Evolutionary conservation across 1,139 yeast species (phyloP).

Genomic region (Kodamaea plutei): DNA sequence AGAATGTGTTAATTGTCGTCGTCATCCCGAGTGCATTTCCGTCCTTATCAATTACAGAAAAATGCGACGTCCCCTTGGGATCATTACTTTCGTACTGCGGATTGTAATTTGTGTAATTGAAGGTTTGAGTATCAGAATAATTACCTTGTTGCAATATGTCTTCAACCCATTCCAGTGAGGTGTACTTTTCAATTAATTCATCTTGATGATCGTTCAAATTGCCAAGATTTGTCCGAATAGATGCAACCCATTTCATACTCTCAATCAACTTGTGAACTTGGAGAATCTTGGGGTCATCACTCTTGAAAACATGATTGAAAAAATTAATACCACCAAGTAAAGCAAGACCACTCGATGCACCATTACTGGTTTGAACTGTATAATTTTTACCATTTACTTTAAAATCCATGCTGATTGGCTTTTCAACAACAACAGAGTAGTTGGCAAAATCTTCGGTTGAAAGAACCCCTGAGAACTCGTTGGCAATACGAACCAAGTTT

Average conservation of each 20-base stretch:
- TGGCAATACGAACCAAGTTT: conserved; percentile 44
- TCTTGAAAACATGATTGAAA: conserved; percentile 19
- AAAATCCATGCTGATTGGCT: conserved; percentile 47
- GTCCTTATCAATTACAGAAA: conserved; percentile 67
- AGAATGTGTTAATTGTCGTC: conserved; percentile 81
- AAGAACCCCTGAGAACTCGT: conserved; percentile 57
- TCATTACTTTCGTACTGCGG: conserved; percentile 74
- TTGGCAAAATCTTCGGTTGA: conserved; percentile 57
- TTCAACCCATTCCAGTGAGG: conserved; percentile 51
- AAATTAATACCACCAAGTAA: conserved; percentile 71
- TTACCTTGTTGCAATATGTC: conserved; percentile 41
- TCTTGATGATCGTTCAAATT: conserved; percentile 38
- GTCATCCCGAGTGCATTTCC: conserved; percentile 82
- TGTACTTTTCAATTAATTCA: conserved; percentile 27
- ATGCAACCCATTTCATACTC: conserved; percentile 89
- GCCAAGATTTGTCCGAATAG: conserved; percentile 80
- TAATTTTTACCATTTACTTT: conserved; percentile 35
- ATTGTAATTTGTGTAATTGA: conserved; percentile 65
- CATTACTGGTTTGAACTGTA: conserved; percentile 64
- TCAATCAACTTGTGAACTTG: conserved; percentile 73
- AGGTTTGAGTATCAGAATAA: conserved; percentile 52
- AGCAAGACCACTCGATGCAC: conserved; percentile 84
- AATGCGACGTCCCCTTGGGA: conserved; percentile 87
- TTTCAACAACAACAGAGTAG: conserved; percentile 53
- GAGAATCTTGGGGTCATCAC: conserved; percentile 35